Evolutionary conservation across 2,329 filamentous ascomycete species (phyloP).

Genomic region (Neofusicoccum ribis): DNA sequence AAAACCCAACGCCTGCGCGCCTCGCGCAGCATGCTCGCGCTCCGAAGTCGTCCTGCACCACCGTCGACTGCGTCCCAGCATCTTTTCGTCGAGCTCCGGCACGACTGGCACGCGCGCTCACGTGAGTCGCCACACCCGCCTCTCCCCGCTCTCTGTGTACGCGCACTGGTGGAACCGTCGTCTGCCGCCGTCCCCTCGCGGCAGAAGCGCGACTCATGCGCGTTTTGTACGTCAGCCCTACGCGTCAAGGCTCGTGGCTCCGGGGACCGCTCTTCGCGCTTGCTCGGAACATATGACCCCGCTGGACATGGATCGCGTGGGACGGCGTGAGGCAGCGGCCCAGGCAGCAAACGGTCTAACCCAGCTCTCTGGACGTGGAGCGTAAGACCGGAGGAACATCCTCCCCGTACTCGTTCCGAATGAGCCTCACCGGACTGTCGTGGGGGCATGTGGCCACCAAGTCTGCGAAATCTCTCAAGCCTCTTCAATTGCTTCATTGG

Average conservation of each 20-base stretch:
- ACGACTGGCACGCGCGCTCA: not conserved
- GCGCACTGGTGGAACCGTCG: not conserved
- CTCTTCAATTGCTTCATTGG: not conserved
- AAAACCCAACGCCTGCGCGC: not conserved
- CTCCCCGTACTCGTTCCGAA: not conserved
- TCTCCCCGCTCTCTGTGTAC: not conserved
- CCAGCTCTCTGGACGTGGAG: not conserved
- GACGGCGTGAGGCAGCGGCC: not conserved
- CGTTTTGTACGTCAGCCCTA: conserved; percentile 9
- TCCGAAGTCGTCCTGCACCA: not conserved
- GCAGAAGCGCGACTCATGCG: conserved; percentile 7
- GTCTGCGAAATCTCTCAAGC: not conserved
- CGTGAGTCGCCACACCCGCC: conserved; percentile 5
- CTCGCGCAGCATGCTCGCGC: not conserved
- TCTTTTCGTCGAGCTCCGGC: not conserved
- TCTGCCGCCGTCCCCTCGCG: not conserved
- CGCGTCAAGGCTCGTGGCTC: not conserved
- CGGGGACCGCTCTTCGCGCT: not conserved
- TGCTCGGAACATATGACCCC: not conserved
- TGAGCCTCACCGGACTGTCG: not conserved
- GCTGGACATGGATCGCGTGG: not conserved
- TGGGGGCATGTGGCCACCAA: not conserved
- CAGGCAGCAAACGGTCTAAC: conserved; percentile 3
- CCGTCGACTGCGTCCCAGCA: not conserved
- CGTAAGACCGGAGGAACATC: conserved; percentile 11